phyloP scores from a whole-genome alignment of 2,329 filamentous ascomycete species.

The Colletotrichum liriopes region DNA sequence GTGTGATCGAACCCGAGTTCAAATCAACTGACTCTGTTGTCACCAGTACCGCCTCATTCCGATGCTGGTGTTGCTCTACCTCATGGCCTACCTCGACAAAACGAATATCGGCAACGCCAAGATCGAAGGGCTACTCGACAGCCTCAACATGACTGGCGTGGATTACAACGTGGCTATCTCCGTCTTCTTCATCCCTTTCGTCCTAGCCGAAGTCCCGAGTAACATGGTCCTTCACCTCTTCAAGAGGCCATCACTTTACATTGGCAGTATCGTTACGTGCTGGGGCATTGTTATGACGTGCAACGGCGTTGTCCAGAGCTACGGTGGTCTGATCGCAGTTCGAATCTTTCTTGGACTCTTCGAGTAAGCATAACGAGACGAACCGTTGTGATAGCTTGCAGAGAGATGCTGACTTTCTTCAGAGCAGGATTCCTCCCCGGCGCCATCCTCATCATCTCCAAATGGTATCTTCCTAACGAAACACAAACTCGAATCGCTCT shows the following conservation, averaged over 20 bases:
- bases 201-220: constrained; percentile 59
- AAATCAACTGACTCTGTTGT: neutral
- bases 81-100: constrained; percentile 51
- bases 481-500: constrained; percentile 51
- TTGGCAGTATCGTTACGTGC: constrained; percentile 53
- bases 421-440: constrained; percentile 53
- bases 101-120: constrained; percentile 66
- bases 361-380: constrained; percentile 48
- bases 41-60: constrained; percentile 48
- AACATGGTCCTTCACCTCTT: constrained; percentile 58
- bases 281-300: constrained; percentile 58
- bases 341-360: constrained; percentile 58
- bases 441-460: constrained; percentile 51
- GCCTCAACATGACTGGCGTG: constrained; percentile 65
- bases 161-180: constrained; percentile 75
- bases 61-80: constrained; percentile 51
- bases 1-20: no score
- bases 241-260: constrained; percentile 61
- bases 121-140: constrained; percentile 68
- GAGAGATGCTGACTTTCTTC: constrained; percentile 11
- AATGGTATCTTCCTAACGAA: constrained; percentile 54
- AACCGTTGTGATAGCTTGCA: neutral
- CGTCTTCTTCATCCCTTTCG: constrained; percentile 75
- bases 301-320: constrained; percentile 56
- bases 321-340: constrained; percentile 56